phyloP scores from a whole-genome alignment of 345 rosid genomes.

The Boechera retrofracta region DNA sequence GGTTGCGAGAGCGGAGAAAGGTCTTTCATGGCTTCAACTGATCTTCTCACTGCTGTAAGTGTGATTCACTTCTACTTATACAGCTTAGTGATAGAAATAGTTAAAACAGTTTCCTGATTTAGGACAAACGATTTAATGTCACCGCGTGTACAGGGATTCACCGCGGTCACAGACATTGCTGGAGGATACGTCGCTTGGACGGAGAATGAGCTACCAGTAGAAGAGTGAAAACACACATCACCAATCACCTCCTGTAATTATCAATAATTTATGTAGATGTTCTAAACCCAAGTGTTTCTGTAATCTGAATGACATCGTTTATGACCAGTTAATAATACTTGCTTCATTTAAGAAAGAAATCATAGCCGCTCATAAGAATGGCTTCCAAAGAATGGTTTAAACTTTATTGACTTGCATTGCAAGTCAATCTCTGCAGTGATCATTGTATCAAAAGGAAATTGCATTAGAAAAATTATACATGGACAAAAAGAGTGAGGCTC shows the following conservation, averaged over 20 bases:
- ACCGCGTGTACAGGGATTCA: slow-evolving; percentile 65
- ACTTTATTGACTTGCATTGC: background rate
- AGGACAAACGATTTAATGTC: background rate
- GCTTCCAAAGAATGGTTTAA: background rate
- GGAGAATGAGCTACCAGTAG: slow-evolving; percentile 73
- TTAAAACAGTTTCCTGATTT: background rate
- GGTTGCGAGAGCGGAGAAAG: slow-evolving; percentile 80
- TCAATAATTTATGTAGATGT: slow-evolving; percentile 23
- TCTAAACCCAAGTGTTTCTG: slow-evolving; percentile 19
- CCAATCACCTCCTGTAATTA: slow-evolving; percentile 6
- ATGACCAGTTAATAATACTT: background rate
- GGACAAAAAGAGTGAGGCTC: slow-evolving; percentile 25
- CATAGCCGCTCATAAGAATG: background rate
- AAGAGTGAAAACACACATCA: slow-evolving; percentile 41
- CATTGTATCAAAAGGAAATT: background rate
- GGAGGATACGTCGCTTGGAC: slow-evolving; percentile 83
- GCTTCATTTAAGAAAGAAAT: background rate
- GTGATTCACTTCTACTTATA: background rate
- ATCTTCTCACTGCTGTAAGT: slow-evolving; percentile 76
- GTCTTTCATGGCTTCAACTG: slow-evolving; percentile 83
- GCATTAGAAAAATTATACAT: background rate
- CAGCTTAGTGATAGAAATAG: background rate
- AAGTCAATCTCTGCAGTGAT: background rate
- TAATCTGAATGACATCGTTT: background rate
- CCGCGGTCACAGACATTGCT: slow-evolving; percentile 65